A percentile compares a stretch with the other conserved stretches of the same genome.
These are phyloP conservation scores for Leonotis leonurus DNA, from an alignment of 257 asterid species.

Conservation along the genomic window DNA sequence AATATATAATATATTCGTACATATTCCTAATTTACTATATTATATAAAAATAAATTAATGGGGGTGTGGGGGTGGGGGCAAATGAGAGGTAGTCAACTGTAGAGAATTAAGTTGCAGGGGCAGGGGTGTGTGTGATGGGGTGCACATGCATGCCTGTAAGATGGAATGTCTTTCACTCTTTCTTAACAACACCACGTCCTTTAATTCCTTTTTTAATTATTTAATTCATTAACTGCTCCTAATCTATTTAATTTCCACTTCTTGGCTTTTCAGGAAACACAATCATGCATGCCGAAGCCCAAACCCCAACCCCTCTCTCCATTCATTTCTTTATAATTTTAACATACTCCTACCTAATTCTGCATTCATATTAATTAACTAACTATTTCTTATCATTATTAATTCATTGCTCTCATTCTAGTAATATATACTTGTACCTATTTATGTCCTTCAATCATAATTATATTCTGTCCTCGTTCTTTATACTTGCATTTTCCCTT, in stretches of 20 bases:
- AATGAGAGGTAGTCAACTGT: constrained; percentile 30
- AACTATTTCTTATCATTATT: constrained; percentile 1
- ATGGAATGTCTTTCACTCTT: constrained; percentile 28
- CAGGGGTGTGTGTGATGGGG: no score
- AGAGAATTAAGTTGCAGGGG: constrained; percentile 45
- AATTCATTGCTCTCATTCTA: constrained; percentile 17
- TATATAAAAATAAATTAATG: background rate
- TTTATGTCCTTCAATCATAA: no score
- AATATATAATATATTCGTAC: no score
- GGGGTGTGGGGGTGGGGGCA: background rate
- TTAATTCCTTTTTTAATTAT: no score
- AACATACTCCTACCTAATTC: background rate
- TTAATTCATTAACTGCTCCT: no score
- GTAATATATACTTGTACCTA: no score
- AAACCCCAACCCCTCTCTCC: background rate
- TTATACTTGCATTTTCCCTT: no score
- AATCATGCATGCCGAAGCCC: constrained; percentile 58
- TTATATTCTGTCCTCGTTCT: no score
- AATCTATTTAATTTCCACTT: background rate
- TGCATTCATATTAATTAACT: background rate
- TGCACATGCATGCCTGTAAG: constrained; percentile 70
- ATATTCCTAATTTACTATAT: background rate
- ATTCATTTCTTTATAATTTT: constrained; percentile 22
- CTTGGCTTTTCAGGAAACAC: constrained; percentile 42
- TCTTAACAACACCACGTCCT: constrained; percentile 34